These are phyloP conservation scores for Eustoma russellianum DNA, from an alignment of 257 asterid species.

Conservation along the genomic window DNA sequence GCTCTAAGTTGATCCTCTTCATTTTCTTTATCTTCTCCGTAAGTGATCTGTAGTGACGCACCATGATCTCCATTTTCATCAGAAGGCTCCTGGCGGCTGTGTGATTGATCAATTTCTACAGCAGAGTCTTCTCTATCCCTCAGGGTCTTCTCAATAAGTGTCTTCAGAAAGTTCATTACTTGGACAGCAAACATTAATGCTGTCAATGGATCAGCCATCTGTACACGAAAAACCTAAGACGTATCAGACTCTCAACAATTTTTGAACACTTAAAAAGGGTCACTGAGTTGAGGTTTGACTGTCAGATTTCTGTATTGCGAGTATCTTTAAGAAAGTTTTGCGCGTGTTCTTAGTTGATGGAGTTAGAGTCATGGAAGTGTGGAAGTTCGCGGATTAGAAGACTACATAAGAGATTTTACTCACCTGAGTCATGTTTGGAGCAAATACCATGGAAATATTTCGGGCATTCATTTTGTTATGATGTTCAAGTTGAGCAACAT, in stretches of 20 bases:
- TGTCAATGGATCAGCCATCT: slow-evolving; percentile 51
- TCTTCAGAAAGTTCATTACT: slow-evolving; percentile 51
- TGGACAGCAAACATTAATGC: slow-evolving; percentile 50
- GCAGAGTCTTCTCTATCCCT: slow-evolving; percentile 35
- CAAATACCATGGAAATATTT: slow-evolving; percentile 82
- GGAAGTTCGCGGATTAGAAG: no score
- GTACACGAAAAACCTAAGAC: background rate
- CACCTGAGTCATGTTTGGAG: slow-evolving; percentile 94
- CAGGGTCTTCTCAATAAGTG: slow-evolving; percentile 33
- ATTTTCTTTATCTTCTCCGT: slow-evolving; percentile 7
- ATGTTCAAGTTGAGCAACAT: slow-evolving; percentile 72
- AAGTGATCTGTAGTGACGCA: slow-evolving; percentile 3
- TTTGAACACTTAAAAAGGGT: no score
- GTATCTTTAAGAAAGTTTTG: no score
- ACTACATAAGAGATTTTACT: background rate
- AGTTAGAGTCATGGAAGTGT: no score
- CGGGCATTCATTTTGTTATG: slow-evolving; percentile 85
- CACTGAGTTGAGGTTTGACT: no score
- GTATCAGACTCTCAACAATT: no score
- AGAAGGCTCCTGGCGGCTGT: slow-evolving; percentile 16
- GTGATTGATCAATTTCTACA: slow-evolving; percentile 9
- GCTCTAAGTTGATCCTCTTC: slow-evolving; percentile 8
- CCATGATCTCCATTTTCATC: slow-evolving; percentile 19
- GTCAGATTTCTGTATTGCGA: no score
- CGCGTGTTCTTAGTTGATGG: no score